These are phyloP conservation scores for Mortierella sp. DNA, from an alignment of 371 early-diverging fungal species.

Conservation along the genomic window DNA sequence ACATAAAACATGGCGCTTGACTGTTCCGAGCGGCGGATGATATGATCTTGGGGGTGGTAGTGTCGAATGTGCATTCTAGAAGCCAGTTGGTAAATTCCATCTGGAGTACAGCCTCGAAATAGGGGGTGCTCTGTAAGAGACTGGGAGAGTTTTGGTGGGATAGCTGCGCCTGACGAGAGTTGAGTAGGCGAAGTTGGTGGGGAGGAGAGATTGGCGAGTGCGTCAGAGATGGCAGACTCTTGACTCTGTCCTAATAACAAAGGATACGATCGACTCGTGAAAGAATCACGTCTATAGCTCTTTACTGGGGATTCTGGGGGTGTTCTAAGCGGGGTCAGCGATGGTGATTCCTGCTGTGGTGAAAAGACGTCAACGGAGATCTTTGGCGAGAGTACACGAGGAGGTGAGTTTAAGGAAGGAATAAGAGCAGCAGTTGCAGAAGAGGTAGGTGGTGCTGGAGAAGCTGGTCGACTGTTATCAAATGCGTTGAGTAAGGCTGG, in stretches of 20 bases:
- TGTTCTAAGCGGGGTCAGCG: constrained; percentile 25
- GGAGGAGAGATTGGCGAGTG: constrained; percentile 20
- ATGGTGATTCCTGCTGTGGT: background rate
- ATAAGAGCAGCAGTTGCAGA: background rate
- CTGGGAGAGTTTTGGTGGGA: constrained; percentile 47
- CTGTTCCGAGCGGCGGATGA: constrained; percentile 63
- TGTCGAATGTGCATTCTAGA: constrained; percentile 57
- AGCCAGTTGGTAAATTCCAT: constrained; percentile 39
- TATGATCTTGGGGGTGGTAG: constrained; percentile 55
- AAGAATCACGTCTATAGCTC: constrained; percentile 27
- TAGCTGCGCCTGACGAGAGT: constrained; percentile 8
- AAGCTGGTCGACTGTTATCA: constrained; percentile 41
- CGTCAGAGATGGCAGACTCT: background rate
- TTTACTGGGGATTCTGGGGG: constrained; percentile 49
- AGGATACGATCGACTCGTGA: constrained; percentile 16
- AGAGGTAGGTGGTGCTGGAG: constrained; percentile 23
- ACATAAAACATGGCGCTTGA: constrained; percentile 91
- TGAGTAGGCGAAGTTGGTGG: constrained; percentile 32
- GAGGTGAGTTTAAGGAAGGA: constrained; percentile 11
- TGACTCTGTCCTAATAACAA: constrained; percentile 2
- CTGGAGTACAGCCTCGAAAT: constrained; percentile 36
- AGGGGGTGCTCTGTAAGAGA: constrained; percentile 49
- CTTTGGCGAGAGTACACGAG: constrained; percentile 39
- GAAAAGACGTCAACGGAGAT: constrained; percentile 22
- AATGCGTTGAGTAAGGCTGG: constrained; percentile 31